Base-by-base conservation (phyloP, 805 yeast genomes). In the Metschnikowia arizonensis region DNA sequence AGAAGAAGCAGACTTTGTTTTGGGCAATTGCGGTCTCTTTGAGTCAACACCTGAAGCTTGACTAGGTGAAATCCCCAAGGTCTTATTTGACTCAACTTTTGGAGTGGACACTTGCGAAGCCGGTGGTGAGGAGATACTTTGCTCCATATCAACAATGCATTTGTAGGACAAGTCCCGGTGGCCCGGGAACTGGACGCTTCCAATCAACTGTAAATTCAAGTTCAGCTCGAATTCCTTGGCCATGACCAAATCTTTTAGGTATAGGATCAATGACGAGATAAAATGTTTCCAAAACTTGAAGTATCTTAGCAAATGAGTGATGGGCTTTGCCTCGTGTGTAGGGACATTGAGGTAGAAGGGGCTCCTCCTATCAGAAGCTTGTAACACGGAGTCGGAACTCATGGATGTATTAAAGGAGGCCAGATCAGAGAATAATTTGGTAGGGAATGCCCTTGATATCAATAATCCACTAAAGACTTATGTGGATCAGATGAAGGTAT, bases 201-300 rank as follows among this genome's bases (percentile, higher is more conserved):
- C 63, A 31, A 71, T 58, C 36, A 71, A 52, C 53, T 71, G 76
- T 43, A 57, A 59, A 41, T 64, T 64, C 44, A 71, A 54, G 52
- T 69, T 60, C 54, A 60, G 58, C 40, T 60, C 63, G 34, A 59
- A 60, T 50, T 71, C 79, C 57, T 76, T 77, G 45, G 77, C 76
- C 42, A 77, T 60, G 30, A 74, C 61, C 46, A 76, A 62, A 53
- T 78, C 75, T 47, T 62, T 66, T 36, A 67, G 58, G 49, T 71
- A 71, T 41, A 62, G 57, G 7, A 67, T 58, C 42, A 71, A 53
- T 8, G 72, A 60, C 47, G 62, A 62, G 48, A 71, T 66, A 43
- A 69, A 65, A 42, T 59, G 60, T 53, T 69, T 69, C 69, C 74
- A 71, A 42, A 59, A 59, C 55, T 66, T 68, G 63, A 71, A 71